A percentile compares a stretch with the other conserved stretches of the same genome.
phyloP scores from a whole-genome alignment of 2,329 filamentous ascomycete genomes.

The Aschersonia sp. region DNA sequence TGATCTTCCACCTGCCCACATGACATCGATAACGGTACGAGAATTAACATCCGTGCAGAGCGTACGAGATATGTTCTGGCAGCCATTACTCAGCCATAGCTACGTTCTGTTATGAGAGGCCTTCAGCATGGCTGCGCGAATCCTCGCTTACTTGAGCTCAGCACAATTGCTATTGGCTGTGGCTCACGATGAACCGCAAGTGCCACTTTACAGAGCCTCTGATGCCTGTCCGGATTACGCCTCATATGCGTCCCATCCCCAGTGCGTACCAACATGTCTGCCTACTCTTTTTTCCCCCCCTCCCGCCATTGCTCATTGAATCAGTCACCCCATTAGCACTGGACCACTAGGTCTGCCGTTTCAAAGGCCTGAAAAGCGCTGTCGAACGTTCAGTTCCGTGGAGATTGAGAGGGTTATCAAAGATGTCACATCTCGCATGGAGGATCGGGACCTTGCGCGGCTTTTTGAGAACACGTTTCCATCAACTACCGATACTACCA shows the following conservation, averaged over 20 bases:
- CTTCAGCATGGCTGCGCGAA: neutral
- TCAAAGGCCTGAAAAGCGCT: constrained; percentile 67
- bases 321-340: constrained; percentile 61
- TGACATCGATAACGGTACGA: too few species aligned
- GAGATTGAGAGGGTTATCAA: constrained; percentile 79
- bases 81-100: too few species aligned
- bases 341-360: constrained; percentile 72
- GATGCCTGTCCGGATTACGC: constrained; percentile 25
- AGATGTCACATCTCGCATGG: constrained; percentile 65
- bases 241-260: constrained; percentile 20
- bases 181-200: neutral
- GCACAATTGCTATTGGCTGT: neutral
- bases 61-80: too few species aligned
- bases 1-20: too few species aligned
- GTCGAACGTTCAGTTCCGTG: constrained; percentile 79
- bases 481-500: constrained; percentile 70
- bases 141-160: neutral
- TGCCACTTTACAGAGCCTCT: constrained; percentile 10
- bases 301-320: neutral
- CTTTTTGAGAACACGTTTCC: constrained; percentile 94
- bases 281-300: neutral
- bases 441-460: constrained; percentile 75
- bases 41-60: too few species aligned
- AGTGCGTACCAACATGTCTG: constrained; percentile 15
- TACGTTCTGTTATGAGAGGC: too few species aligned